Evolutionary conservation across 225 moss, liverwort and hornwort species (phyloP).

Genomic region (Sphagnum tenellum): DNA sequence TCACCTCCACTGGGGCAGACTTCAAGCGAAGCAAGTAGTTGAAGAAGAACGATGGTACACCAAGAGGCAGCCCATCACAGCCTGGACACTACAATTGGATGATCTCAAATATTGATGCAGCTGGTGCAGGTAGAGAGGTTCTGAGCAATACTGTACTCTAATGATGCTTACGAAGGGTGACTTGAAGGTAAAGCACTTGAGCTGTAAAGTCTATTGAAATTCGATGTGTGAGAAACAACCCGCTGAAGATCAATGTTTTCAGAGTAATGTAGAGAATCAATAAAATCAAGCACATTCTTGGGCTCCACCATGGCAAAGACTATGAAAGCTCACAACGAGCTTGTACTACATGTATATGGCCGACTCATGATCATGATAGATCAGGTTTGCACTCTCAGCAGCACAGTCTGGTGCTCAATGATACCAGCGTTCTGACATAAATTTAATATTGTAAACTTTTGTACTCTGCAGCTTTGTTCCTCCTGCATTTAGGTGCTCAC

Average conservation of each 20-base stretch:
- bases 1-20: slow-evolving; percentile 57
- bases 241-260: slow-evolving; percentile 70
- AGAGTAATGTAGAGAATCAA: slow-evolving; percentile 84
- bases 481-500: too few species aligned
- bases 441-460: too few species aligned
- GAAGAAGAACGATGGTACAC: slow-evolving; percentile 87
- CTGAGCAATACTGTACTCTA: slow-evolving; percentile 58
- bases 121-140: slow-evolving; percentile 39
- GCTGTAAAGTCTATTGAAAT: slow-evolving; percentile 28
- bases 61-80: slow-evolving; percentile 78
- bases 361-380: slow-evolving; percentile 99
- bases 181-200: slow-evolving; percentile 86
- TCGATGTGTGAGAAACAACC: slow-evolving; percentile 63
- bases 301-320: slow-evolving; percentile 94
- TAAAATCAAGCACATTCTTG: slow-evolving; percentile 86
- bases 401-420: too few species aligned
- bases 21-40: slow-evolving; percentile 91
- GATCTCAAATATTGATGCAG: slow-evolving; percentile 84
- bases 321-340: slow-evolving; percentile 63
- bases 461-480: too few species aligned
- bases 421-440: too few species aligned
- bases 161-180: slow-evolving; percentile 94
- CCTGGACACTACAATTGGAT: slow-evolving; percentile 72
- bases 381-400: slow-evolving; percentile 35
- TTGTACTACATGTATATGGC: slow-evolving; percentile 49